Evolutionary conservation across 1,284 basidiomycete genomes (phyloP).

Genomic region (Ceratobasidium sp.): DNA sequence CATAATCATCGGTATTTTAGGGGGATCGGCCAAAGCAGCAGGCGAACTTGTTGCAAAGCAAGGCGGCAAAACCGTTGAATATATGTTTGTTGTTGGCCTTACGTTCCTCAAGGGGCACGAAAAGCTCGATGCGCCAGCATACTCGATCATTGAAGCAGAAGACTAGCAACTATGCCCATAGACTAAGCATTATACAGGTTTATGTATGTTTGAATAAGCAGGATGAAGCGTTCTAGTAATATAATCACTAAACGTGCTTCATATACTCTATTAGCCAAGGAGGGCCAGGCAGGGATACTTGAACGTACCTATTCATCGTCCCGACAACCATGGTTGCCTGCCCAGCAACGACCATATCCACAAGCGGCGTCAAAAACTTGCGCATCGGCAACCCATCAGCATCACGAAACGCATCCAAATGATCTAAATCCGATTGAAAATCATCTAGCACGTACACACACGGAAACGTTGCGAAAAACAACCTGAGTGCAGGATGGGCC

Average conservation of each 20-base stretch:
- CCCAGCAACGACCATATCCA: constrained; percentile 70
- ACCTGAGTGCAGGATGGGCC: constrained; percentile 56
- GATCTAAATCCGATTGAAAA: constrained; percentile 54
- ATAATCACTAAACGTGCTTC: constrained; percentile 31
- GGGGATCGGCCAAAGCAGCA: constrained; percentile 93
- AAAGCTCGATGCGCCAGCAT: constrained; percentile 86
- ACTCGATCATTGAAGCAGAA: constrained; percentile 81
- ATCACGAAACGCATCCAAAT: constrained; percentile 57
- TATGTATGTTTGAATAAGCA: background rate
- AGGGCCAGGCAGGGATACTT: background rate
- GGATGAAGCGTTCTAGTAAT: constrained; percentile 20
- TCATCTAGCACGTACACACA: constrained; percentile 72
- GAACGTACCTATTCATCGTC: constrained; percentile 6
- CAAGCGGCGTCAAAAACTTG: constrained; percentile 63
- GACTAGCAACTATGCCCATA: constrained; percentile 55
- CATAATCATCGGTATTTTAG: constrained; percentile 52
- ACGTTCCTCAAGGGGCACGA: constrained; percentile 80
- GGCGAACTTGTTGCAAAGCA: constrained; percentile 87
- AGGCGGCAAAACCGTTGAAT: constrained; percentile 87
- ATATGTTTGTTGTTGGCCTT: constrained; percentile 93
- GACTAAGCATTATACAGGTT: background rate
- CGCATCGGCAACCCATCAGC: constrained; percentile 63
- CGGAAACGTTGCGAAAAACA: constrained; percentile 68
- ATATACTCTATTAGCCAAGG: background rate
- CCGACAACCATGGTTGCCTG: constrained; percentile 28